phyloP scores from a whole-genome alignment of 306 rosid species.

The Sesbania bispinosa region DNA sequence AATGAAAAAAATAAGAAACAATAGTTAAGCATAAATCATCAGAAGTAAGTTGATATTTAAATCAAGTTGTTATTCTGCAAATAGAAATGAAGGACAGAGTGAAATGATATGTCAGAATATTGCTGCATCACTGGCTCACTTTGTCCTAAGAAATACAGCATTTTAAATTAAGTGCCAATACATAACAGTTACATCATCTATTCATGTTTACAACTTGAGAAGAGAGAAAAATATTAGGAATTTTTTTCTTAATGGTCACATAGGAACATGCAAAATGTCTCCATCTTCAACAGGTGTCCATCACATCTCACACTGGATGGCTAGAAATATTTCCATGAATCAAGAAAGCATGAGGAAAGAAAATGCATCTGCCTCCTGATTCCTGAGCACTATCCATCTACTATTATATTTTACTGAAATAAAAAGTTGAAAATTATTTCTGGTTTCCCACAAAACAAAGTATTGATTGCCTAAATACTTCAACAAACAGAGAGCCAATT shows the following conservation, averaged over 20 bases:
- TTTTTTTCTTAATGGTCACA: neutral
- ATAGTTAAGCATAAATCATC: neutral
- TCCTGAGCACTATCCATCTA: neutral
- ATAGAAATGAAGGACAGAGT: neutral
- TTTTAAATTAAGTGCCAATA: neutral
- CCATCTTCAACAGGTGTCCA: neutral
- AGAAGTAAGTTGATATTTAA: neutral
- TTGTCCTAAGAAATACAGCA: neutral
- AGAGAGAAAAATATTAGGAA: neutral
- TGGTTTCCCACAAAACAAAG: neutral
- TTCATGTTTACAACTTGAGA: constrained; percentile 8
- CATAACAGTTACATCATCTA: neutral
- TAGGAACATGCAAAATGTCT: constrained; percentile 9
- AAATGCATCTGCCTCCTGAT: neutral
- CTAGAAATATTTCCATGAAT: constrained; percentile 5
- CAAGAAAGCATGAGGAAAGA: neutral
- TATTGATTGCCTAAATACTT: neutral
- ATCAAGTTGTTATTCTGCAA: neutral
- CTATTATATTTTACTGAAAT: neutral
- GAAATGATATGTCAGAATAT: neutral
- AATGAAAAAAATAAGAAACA: neutral
- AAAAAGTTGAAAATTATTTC: neutral
- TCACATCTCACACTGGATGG: neutral
- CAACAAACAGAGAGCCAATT: constrained; percentile 8
- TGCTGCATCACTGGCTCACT: neutral